These are phyloP conservation scores for Iris pallida DNA, from an alignment of 116 monocot genomes.

Conservation along the genomic window DNA sequence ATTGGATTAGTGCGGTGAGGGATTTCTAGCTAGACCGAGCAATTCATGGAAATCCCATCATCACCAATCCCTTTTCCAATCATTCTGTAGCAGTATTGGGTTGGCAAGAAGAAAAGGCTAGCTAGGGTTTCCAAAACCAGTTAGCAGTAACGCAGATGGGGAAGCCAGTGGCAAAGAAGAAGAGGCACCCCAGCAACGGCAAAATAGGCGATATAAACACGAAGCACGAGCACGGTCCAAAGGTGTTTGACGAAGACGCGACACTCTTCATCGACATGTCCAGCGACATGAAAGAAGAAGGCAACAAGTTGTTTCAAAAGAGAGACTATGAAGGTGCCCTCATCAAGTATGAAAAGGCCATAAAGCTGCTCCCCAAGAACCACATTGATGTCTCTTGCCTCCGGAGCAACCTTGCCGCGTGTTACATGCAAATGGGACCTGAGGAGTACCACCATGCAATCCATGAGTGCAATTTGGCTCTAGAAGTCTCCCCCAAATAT, in stretches of 20 bases:
- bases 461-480: conserved; percentile 66
- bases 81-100: too few species aligned
- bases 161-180: conserved; percentile 28
- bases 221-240: conserved; percentile 12
- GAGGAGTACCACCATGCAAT: conserved; percentile 63
- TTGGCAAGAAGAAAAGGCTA: too few species aligned
- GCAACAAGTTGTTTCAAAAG: conserved; percentile 68
- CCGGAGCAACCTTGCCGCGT: conserved; percentile 70
- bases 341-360: conserved; percentile 71
- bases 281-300: conserved; percentile 66
- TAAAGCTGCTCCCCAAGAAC: conserved; percentile 69
- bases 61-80: too few species aligned
- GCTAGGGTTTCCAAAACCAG: too few species aligned
- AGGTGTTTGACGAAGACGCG: conserved; percentile 46
- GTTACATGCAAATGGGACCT: conserved; percentile 78
- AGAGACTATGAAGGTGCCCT: conserved; percentile 71
- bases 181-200: conserved; percentile 9
- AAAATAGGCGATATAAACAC: conserved; percentile 13
- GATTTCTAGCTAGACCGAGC: too few species aligned
- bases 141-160: conserved; percentile 16
- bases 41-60: too few species aligned
- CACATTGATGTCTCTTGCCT: conserved; percentile 57
- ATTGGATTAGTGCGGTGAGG: too few species aligned
- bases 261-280: conserved; percentile 63
- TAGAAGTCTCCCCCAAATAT: conserved; percentile 55